Evolutionary conservation across 352 stramenopile genomes (phyloP).

Genomic region (Phytopythium helicoides): DNA sequence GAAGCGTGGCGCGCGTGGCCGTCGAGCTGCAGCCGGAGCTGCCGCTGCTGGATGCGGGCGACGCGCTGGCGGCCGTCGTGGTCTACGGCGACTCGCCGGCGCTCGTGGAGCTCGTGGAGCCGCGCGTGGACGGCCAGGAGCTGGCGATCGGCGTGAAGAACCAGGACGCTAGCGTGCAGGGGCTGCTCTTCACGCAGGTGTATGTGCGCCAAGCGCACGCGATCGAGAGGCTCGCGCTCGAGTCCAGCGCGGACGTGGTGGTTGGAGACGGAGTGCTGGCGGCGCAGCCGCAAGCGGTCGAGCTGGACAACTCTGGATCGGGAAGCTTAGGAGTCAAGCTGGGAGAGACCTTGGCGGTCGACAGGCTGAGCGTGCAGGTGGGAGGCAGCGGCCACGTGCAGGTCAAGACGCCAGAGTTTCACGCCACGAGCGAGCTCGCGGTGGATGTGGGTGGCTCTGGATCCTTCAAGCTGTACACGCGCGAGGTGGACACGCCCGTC

Average conservation of each 20-base stretch:
- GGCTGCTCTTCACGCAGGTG: neutral
- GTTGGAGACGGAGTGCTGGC: neutral
- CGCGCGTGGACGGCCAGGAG: neutral
- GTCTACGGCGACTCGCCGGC: neutral
- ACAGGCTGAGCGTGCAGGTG: neutral
- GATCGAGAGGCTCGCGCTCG: neutral
- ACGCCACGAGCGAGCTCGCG: neutral
- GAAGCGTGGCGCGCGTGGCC: neutral
- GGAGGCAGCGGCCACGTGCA: neutral
- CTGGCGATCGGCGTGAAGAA: neutral
- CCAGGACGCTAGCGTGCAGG: neutral
- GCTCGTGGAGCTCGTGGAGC: neutral
- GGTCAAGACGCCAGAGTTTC: neutral
- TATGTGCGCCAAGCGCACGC: neutral
- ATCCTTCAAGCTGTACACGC: neutral
- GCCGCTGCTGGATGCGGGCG: neutral
- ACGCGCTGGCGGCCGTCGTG: neutral
- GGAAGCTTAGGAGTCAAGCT: conserved; percentile 1
- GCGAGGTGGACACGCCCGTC: neutral
- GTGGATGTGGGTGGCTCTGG: neutral
- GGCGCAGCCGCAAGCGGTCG: neutral
- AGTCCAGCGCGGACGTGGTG: neutral
- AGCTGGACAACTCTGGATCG: neutral
- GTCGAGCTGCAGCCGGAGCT: neutral
- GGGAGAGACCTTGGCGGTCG: neutral